Base-by-base conservation (phyloP, 169 alveolate genomes). In the Plasmodium cynomolgi region DNA sequence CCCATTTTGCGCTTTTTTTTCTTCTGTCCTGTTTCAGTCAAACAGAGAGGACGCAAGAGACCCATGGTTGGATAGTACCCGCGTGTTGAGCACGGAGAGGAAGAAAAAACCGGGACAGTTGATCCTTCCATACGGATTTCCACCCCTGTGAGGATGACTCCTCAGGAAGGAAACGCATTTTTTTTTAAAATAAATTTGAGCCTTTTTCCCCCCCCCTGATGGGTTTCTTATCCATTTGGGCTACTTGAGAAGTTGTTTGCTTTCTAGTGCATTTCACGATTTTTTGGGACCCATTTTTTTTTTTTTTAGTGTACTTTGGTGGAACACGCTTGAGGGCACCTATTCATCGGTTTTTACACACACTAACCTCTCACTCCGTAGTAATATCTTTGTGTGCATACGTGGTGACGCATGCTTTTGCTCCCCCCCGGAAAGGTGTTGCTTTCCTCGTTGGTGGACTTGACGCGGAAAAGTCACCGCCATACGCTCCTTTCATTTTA, bases 21-120 rank as follows among this genome's bases (percentile, higher is more conserved):
- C 44, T 4, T 8, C 39, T 26, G 20, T 56, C 72, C 75, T 50
- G 93, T 83, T 26, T 96, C 92, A 81, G 97, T 96, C 39, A 88
- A 96, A 56, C 95, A 93, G 62, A 39, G 97, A 17, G 97, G 97
- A n/a, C 91, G 97, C 31, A 96, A 96, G 77, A 84, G 97, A 23
- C 96, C 95, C 68, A 84, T 91, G 80, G 84, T 96, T 9, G 97
- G 97, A 11, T 96, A 85, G 93, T 26, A 6, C 37, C 26, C 2
- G 2, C 73, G 3, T 83, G 37, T 41, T 81, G 8, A 11, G 68
- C 62, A 50, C 34, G 3, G 26, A 81, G 56, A 81, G 50, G 54
- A 20, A 79, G 54, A 47, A 29, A n/a, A 33, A 47, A 79, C 29
- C 5, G 6, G n/a, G n/a, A 68, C 77, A 8, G 77, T 68, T 8